Evolutionary conservation across 805 yeast genomes (phyloP), one percentile per base, ranked within the genome.

Genomic region (Ogataea allantospora): DNA sequence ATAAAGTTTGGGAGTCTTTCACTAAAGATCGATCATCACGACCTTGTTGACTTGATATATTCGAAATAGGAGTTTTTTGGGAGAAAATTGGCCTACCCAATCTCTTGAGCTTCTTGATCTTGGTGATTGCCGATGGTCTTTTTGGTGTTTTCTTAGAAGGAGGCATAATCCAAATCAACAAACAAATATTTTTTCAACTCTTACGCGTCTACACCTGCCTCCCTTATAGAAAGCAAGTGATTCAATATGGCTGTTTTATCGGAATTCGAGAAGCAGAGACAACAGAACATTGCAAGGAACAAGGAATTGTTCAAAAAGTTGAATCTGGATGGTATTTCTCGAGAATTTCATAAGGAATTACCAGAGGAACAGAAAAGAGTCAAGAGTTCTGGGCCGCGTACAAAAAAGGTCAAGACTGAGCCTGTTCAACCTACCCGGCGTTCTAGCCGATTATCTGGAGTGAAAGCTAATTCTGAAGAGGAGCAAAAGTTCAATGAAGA

Each of bases 201-300:
- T 23, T 24, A n/a, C 35, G 35, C 35, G 30, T 30, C 24, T 27
- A 33, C 37, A 38, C 36, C 33, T 38, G 13, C 15, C 37, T 27
- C 33, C 32, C 23, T n/a, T 5, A n/a, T 5, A 7, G 6, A 21
- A 21, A 21, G 8, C 23, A 21, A 21, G 8, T 21, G 4, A 9
- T 9, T 20, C 20, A 30, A 9, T 16, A 60, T 60, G 65, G 52
- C 44, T 7, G 43, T 15, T 7, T 21, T 81, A 20, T 73, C 84
- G 2, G 87, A 80, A 23, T 82, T 85, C 54, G 93, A 85, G 58
- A 73, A 67, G 51, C 80, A 78, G 54, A 63, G 95, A 42, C 80
- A 74, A 53, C 86, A 77, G 42, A 88, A 87, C 55, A 93, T 91
- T 43, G 85, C 79, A 46, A 70, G 98, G 33, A 93, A 91, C 62